phyloP scores from a whole-genome alignment of 2,329 filamentous ascomycete species.

The Trichoderma breve region DNA sequence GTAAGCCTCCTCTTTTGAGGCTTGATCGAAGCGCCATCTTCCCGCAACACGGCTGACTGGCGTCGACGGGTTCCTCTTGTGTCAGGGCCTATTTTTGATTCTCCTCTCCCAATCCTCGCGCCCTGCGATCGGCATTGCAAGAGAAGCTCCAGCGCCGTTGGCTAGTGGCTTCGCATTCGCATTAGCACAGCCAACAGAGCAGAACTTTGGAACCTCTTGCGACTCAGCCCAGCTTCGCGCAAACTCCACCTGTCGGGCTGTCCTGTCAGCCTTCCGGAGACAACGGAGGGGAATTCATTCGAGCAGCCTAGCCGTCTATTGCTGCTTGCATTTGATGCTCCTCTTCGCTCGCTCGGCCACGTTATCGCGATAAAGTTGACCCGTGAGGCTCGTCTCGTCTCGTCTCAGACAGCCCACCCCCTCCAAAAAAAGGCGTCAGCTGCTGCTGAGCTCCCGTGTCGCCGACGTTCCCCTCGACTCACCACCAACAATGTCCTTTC shows the following conservation, averaged over 20 bases:
- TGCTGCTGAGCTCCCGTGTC: not conserved
- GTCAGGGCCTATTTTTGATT: not conserved
- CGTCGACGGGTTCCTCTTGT: constrained; percentile 6
- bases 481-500: constrained; percentile 56
- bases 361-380: constrained; percentile 23
- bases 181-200: not conserved
- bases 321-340: not conserved
- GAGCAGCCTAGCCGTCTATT: not conserved
- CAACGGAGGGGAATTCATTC: constrained; percentile 1
- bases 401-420: constrained; percentile 14
- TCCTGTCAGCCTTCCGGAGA: constrained; percentile 14
- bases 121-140: not conserved
- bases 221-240: not conserved
- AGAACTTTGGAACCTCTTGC: not conserved
- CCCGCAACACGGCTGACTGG: constrained; percentile 14
- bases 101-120: not conserved
- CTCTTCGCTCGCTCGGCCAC: not conserved
- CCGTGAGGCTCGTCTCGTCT: constrained; percentile 20
- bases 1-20: constrained; percentile 17
- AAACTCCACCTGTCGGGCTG: constrained; percentile 5
- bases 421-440: constrained; percentile 4
- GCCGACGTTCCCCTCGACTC: not conserved
- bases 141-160: not conserved
- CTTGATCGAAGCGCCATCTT: constrained; percentile 8
- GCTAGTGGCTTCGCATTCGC: not conserved